These are phyloP conservation scores for Cercis canadensis DNA, from an alignment of 306 rosid genomes.

Conservation along the genomic window DNA sequence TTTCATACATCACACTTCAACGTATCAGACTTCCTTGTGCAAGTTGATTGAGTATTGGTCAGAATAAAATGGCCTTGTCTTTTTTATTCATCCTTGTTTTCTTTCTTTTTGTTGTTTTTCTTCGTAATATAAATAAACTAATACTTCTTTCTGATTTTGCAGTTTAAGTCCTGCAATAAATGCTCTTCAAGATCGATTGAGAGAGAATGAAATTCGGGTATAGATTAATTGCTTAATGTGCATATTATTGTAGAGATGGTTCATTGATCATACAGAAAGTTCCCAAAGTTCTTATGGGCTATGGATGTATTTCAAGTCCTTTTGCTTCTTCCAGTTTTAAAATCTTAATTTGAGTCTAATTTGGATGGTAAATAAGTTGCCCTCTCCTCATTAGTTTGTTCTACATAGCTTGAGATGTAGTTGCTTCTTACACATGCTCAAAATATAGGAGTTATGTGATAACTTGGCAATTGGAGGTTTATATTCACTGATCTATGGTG, in stretches of 20 bases:
- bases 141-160: conserved; percentile 45
- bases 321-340: background rate
- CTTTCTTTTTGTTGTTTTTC: conserved; percentile 3
- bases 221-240: conserved; percentile 34
- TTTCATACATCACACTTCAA: conserved; percentile 91
- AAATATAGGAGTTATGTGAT: background rate
- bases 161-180: conserved; percentile 96
- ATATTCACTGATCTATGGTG: background rate
- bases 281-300: conserved; percentile 7
- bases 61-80: conserved; percentile 42
- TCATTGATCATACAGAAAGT: conserved; percentile 5
- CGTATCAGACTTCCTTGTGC: conserved; percentile 98
- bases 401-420: conserved; percentile 1
- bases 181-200: conserved; percentile 83
- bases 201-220: conserved; percentile 96
- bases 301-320: conserved; percentile 1
- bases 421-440: conserved; percentile 15
- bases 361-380: conserved; percentile 23
- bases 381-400: conserved; percentile 21
- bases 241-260: conserved; percentile 19
- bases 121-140: background rate
- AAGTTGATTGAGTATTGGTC: conserved; percentile 96
- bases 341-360: background rate
- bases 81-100: conserved; percentile 21
- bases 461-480: conserved; percentile 1